Percentiles rank a stretch among this genome's conserved stretches.
Evolutionary conservation across 2,329 filamentous ascomycete species (phyloP).

Genomic region (Metarhizium sp.): DNA sequence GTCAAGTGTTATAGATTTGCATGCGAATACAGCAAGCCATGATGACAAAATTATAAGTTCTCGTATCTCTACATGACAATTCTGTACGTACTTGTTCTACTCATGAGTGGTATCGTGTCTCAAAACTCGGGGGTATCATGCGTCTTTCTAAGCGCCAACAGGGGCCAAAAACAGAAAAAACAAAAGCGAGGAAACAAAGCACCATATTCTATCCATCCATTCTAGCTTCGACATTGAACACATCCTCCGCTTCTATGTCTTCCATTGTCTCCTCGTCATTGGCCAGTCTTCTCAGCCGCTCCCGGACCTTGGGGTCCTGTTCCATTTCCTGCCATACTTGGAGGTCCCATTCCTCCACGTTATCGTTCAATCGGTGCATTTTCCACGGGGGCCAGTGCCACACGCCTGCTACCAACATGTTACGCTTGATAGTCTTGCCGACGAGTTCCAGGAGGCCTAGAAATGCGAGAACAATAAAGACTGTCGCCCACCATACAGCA

Average conservation of each 20-base stretch:
- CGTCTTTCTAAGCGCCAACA: background rate
- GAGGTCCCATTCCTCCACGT: slow-evolving; percentile 40
- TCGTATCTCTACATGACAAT: too few relatives aligned
- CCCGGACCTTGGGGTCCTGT: slow-evolving; percentile 35
- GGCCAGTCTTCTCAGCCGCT: slow-evolving; percentile 32
- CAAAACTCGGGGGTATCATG: background rate
- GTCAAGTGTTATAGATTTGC: background rate
- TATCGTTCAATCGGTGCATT: slow-evolving; percentile 21
- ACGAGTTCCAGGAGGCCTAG: slow-evolving; percentile 58
- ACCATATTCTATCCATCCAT: slow-evolving; percentile 2
- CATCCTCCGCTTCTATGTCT: slow-evolving; percentile 13
- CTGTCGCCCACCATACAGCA: slow-evolving; percentile 62
- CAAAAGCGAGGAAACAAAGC: slow-evolving; percentile 1
- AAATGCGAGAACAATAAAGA: slow-evolving; percentile 53
- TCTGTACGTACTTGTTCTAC: background rate
- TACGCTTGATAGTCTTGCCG: slow-evolving; percentile 39
- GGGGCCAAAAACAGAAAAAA: background rate
- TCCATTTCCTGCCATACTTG: slow-evolving; percentile 52
- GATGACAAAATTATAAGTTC: background rate
- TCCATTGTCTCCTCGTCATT: slow-evolving; percentile 21
- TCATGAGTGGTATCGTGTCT: background rate
- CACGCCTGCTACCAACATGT: slow-evolving; percentile 33
- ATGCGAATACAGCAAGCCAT: background rate
- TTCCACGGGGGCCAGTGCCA: slow-evolving; percentile 39
- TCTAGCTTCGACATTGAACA: slow-evolving; percentile 4